Evolutionary conservation across 768 basidiomycete species (phyloP), one percentile per base, ranked within the genome.

Genomic region (Clathrus columnatus): DNA sequence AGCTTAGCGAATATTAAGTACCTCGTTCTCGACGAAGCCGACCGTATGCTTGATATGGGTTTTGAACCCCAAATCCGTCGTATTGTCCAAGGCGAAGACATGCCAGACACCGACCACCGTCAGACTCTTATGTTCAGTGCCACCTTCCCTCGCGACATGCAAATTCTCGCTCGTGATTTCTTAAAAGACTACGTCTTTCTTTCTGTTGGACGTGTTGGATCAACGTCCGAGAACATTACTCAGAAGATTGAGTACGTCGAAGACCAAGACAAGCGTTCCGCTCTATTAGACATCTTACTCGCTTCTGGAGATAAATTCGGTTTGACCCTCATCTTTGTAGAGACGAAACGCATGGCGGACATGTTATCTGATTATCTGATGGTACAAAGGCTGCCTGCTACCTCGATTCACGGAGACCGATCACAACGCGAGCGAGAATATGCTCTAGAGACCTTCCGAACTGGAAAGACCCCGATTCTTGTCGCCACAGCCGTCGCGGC

Each of bases 41-140:
- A 99, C 77, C 89, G 96, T 65, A 99, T 99, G 96, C 81, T 99
- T 66, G 96, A 99, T 76, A 99, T 99, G 96, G 96, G 96, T 85
- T 99, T 99, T 78, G 96, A 99, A 72, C 96, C 96, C 54, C 96
- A 98, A 73, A 99, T 99, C 66, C 82, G 96, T 60, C 82, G 92
- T 28, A 99, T 99, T 67, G 96, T 99, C 18, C 91, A 99, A 70
- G 89, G 90, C 62, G 92, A 93, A 65, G 96, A 99, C 69, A 99
- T 99, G 96, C 92, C 96, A n/a, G 87, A 84, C 46, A 82, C 86
- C 14, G 72, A 79, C 24, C 84, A 92, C 11, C 88, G 96, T 59
- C 96, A 98, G 68, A 99, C 96, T 1, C 87, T 99, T 73, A 99
- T 99, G 96, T 99, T 99, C 74, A 91, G 88, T 59, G 96, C 96